Evolutionary conservation across 2,329 filamentous ascomycete species (phyloP), one percentile per base, ranked within the genome.

Genomic region (Pseudopyricularia cyperi): DNA sequence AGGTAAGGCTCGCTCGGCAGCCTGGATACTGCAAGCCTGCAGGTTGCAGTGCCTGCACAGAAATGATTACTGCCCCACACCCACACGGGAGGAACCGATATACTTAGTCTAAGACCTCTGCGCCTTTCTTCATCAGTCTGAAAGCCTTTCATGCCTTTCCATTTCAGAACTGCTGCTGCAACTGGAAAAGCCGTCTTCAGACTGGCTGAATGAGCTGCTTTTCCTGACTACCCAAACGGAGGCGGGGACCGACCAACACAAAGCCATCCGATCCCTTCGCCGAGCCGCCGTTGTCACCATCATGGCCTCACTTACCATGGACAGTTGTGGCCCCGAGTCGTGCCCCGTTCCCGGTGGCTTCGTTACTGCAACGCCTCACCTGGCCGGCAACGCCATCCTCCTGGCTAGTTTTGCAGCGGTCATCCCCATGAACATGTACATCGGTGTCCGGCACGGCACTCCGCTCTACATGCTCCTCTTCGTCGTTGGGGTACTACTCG

Each of bases 381-480:
- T 72, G 46, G 63, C 59, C 14, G 71, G 68, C 42, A 74, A 71
- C 56, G 65, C 60, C 30, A 57, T 69, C 39, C 58, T 75, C 48
- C 62, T 74, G 22, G 65, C 62, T 8, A 55, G 65, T 8, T 74
- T 72, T 57, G 65, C 62, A 8, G 49, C 67, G 34, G 61, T 74
- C 30, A 59, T 70, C n/a, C 66, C 71, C 9, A 53, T 65, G 39
- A 58, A 64, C 24, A 53, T 69, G 9, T 65, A 65, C 46, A 55
- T 70, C 19, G 72, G 71, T 15, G 56, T 68, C 39, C 67, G 64
- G 30, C 69, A 66, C 51, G 63, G 57, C 46, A 54, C 53, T 7
- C 49, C 46, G n/a, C 46, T 51, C 28, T 59, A 55, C 26, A 52
- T 48, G 14, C 42, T 44, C 15, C 17, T 24, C 22, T 49, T 57